Conservation (phyloP, 2,329 filamentous ascomycete genomes). For the Elsinoe ampelina region DNA sequence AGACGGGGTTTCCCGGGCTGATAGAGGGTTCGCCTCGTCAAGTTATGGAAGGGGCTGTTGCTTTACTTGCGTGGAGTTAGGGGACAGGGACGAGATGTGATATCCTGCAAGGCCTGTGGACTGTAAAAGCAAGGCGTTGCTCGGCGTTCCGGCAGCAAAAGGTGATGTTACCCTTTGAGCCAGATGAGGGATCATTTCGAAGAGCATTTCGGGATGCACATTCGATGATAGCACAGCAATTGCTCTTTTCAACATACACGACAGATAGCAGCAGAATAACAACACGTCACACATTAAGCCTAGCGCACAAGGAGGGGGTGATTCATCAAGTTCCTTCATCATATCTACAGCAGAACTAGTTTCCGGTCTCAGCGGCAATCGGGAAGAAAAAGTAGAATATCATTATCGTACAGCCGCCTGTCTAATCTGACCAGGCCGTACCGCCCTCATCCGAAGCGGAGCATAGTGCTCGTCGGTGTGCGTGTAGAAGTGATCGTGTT, state of each 20-base stretch:
- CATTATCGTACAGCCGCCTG: constrained; percentile 1
- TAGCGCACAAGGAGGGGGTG: neutral
- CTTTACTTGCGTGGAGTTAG: no score
- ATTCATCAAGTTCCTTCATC: neutral
- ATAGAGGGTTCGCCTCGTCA: no score
- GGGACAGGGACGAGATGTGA: neutral
- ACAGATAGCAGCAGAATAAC: no score
- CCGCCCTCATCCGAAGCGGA: neutral
- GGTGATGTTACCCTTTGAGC: no score
- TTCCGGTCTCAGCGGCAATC: neutral
- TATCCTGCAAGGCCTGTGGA: neutral
- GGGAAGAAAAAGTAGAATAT: neutral
- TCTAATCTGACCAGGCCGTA: neutral
- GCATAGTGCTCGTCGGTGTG: neutral
- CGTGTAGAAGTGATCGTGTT: neutral
- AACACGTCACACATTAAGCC: neutral
- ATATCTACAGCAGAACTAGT: constrained; percentile 12
- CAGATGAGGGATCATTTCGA: no score
- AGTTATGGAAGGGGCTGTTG: no score
- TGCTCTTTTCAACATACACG: no score
- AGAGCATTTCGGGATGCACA: no score
- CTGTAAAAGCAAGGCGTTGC: no score
- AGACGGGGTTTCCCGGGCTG: no score
- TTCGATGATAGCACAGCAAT: no score
- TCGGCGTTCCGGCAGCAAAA: no score